Conservation (phyloP, 345 rosid genomes). For the Eucalyptus cloeziana region DNA sequence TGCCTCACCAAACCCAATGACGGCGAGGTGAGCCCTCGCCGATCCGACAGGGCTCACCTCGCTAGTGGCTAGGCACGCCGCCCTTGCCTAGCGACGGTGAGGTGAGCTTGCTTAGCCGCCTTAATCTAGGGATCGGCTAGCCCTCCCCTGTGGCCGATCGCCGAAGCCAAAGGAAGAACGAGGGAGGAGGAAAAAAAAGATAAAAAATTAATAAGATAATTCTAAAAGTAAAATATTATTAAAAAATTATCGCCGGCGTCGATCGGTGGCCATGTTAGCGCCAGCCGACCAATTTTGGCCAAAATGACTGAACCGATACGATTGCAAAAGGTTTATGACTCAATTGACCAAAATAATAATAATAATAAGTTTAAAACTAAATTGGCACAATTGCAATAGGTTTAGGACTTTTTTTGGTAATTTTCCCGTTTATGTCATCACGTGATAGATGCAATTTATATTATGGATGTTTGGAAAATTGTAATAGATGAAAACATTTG, state of each 20-base stretch:
- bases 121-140: fast-evolving
- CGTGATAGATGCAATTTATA: too few relatives aligned
- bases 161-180: fast-evolving
- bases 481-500: neutral
- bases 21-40: fast-evolving
- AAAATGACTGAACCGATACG: fast-evolving
- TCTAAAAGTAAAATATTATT: too few relatives aligned
- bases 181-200: too few relatives aligned
- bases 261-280: fast-evolving
- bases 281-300: fast-evolving
- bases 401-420: fast-evolving
- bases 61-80: fast-evolving
- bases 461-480: neutral
- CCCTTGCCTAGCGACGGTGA: fast-evolving
- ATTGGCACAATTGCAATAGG: fast-evolving
- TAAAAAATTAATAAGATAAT: too few relatives aligned
- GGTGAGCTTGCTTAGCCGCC: fast-evolving
- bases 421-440: neutral
- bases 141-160: fast-evolving
- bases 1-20: too few relatives aligned
- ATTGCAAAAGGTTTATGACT: fast-evolving
- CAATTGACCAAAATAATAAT: too few relatives aligned
- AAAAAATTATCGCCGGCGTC: fast-evolving
- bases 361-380: fast-evolving
- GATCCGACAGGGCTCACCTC: fast-evolving